Conservation (phyloP, 176 grass and related monocot genomes). For the Phoenix roebelenii region DNA sequence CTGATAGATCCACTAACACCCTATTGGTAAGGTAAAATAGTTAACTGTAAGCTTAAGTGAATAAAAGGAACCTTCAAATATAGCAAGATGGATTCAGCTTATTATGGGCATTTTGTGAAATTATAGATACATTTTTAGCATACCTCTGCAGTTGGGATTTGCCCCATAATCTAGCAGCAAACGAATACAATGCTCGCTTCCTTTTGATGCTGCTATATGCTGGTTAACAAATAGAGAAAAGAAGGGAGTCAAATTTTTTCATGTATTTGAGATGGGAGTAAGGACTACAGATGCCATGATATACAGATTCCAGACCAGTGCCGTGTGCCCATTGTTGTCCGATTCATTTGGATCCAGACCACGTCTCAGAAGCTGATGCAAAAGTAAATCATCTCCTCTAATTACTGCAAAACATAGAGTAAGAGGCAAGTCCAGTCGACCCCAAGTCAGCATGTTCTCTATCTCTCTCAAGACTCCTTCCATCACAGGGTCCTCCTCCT, state of each 20-base stretch:
- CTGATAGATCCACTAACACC: too few relatives aligned
- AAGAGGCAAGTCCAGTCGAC: conserved; percentile 72
- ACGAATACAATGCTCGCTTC: conserved; percentile 53
- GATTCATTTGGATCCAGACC: conserved; percentile 69
- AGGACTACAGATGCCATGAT: too few relatives aligned
- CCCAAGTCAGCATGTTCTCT: conserved; percentile 77
- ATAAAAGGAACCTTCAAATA: too few relatives aligned
- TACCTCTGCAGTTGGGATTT: conserved; percentile 81
- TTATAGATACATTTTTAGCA: conserved; percentile 9
- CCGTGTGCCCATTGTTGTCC: conserved; percentile 65
- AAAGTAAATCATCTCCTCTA: conserved; percentile 54
- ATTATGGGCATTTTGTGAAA: too few relatives aligned
- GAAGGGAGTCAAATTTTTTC: background rate
- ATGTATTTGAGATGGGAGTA: too few relatives aligned
- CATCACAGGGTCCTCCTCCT: conserved; percentile 48
- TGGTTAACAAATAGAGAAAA: conserved; percentile 29
- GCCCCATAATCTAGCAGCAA: conserved; percentile 68
- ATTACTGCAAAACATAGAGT: conserved; percentile 72
- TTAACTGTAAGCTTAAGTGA: too few relatives aligned
- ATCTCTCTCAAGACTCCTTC: conserved; percentile 57
- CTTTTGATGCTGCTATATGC: conserved; percentile 92
- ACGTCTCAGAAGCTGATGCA: conserved; percentile 80
- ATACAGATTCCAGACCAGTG: conserved; percentile 44
- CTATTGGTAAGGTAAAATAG: too few relatives aligned
- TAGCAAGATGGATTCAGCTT: too few relatives aligned